A percentile compares a stretch with the other conserved stretches of the same genome.
These are phyloP conservation scores for Stentor roeselii DNA, from an alignment of 73 alveolate species.

Conservation along the genomic window DNA sequence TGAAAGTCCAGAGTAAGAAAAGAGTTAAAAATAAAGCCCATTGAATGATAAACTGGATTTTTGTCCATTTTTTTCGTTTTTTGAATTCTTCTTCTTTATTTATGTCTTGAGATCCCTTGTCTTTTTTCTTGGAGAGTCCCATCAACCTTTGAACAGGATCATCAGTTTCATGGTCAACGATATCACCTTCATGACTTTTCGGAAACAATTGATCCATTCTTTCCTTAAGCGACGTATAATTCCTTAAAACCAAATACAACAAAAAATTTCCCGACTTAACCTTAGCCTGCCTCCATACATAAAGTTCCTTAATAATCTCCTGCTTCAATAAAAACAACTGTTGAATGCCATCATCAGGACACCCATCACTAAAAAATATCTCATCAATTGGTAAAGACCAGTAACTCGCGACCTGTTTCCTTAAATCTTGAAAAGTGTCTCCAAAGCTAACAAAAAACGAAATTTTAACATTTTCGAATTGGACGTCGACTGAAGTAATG, in stretches of 20 bases:
- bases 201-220: background rate
- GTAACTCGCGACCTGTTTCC: background rate
- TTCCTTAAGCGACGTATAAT: background rate
- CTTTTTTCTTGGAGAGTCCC: background rate
- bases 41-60: background rate
- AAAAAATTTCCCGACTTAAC: background rate
- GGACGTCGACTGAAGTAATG: background rate
- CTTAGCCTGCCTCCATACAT: background rate
- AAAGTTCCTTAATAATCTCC: background rate
- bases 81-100: background rate
- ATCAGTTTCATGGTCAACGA: background rate
- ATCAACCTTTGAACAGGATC: background rate
- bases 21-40: background rate
- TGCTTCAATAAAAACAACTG: background rate
- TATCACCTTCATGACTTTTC: background rate
- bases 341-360: background rate
- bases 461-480: background rate
- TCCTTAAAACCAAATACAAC: background rate
- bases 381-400: constrained; percentile 23
- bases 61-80: background rate
- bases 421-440: background rate
- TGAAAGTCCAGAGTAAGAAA: background rate
- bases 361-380: background rate
- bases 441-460: constrained; percentile 1
- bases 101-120: background rate